These are phyloP conservation scores for Xylariales sp. DNA, from an alignment of 2,329 filamentous ascomycete genomes.

Conservation along the genomic window DNA sequence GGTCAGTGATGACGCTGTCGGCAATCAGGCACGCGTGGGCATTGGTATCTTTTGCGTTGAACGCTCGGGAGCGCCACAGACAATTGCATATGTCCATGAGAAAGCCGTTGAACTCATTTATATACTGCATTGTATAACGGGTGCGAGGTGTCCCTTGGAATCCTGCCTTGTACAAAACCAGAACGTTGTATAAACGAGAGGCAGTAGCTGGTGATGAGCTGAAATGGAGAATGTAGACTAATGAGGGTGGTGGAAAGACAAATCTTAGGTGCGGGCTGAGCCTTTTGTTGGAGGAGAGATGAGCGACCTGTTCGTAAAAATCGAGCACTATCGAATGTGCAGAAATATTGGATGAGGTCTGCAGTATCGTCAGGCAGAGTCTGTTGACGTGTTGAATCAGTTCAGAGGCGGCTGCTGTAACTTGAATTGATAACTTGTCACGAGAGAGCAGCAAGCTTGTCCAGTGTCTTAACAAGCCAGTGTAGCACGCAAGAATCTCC, in stretches of 20 bases:
- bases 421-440: conserved; percentile 28
- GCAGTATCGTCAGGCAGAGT: conserved; percentile 56
- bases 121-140: conserved; percentile 53
- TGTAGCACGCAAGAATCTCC: conserved; percentile 64
- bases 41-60: conserved; percentile 61
- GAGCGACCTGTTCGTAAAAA: conserved; percentile 63
- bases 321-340: conserved; percentile 57
- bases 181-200: conserved; percentile 64
- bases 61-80: conserved; percentile 71
- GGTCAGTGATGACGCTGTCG: conserved; percentile 34
- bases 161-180: conserved; percentile 68
- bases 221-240: conserved; percentile 71
- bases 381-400: conserved; percentile 47
- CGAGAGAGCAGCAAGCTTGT: conserved; percentile 37
- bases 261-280: conserved; percentile 57
- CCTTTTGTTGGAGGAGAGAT: conserved; percentile 47
- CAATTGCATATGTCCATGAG: conserved; percentile 86
- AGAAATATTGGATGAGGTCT: conserved; percentile 39
- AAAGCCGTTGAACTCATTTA: conserved; percentile 74
- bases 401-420: conserved; percentile 32
- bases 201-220: conserved; percentile 56
- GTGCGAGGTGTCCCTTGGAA: conserved; percentile 50
- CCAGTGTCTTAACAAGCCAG: conserved; percentile 60
- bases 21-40: conserved; percentile 51
- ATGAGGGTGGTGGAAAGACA: conserved; percentile 60